Percentiles rank a stretch among this genome's conserved stretches.
Conservation (phyloP, 2,329 filamentous ascomycete species). For the Xylariomycetidae sp. region DNA sequence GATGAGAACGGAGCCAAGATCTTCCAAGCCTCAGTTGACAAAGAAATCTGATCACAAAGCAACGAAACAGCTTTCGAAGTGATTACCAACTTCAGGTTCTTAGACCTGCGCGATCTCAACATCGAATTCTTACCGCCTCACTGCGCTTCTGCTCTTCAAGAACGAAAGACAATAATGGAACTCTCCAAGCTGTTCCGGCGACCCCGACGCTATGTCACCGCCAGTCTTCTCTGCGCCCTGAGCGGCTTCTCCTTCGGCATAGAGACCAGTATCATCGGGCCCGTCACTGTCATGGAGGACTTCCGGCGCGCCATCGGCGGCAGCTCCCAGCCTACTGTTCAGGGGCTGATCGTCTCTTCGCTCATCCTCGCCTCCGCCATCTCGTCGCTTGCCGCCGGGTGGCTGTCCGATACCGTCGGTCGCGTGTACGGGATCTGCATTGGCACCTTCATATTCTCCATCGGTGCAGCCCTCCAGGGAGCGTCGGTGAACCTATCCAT, state of each 20-base stretch:
- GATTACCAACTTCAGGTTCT: not conserved
- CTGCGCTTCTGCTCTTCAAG: not conserved
- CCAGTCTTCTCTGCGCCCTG: constrained; percentile 1
- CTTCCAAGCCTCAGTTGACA: no score
- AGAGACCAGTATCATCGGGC: constrained; percentile 11
- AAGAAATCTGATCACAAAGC: no score
- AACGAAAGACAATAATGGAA: not conserved
- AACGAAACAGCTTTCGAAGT: no score
- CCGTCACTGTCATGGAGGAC: constrained; percentile 8
- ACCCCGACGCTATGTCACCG: not conserved
- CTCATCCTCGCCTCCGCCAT: constrained; percentile 9
- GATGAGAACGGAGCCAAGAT: no score
- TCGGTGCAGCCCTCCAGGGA: constrained; percentile 9
- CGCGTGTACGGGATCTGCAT: constrained; percentile 5
- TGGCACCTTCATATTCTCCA: constrained; percentile 6
- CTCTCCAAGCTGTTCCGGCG: constrained; percentile 1
- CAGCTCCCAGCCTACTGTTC: constrained; percentile 6
- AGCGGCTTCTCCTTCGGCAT: constrained; percentile 1
- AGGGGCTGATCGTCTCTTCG: constrained; percentile 12
- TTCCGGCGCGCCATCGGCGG: constrained; percentile 6
- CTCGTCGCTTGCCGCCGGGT: constrained; percentile 7
- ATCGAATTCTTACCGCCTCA: not conserved
- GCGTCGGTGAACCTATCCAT: constrained; percentile 7
- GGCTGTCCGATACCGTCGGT: constrained; percentile 8
- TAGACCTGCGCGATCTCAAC: not conserved